Evolutionary conservation across 2,329 filamentous ascomycete species (phyloP).

Genomic region (Fusarium circinatum): DNA sequence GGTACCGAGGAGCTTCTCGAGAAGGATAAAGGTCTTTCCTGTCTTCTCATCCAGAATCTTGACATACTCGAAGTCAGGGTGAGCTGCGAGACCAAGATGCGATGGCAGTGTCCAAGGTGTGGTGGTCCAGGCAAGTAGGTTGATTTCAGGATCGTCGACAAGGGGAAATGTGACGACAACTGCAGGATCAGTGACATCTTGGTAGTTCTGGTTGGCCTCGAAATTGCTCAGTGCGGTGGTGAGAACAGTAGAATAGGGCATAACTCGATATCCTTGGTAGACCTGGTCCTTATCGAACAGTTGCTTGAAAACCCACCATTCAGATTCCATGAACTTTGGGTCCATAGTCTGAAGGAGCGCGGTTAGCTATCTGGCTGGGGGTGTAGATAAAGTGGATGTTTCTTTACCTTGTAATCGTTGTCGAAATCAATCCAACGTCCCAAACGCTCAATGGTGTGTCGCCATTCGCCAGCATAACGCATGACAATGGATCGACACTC

Average conservation of each 20-base stretch:
- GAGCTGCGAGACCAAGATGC: conserved; percentile 78
- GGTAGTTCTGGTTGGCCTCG: conserved; percentile 93
- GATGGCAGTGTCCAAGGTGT: conserved; percentile 88
- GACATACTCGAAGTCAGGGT: conserved; percentile 87
- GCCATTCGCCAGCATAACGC: conserved; percentile 89
- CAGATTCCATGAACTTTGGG: conserved; percentile 91
- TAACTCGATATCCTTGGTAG: conserved; percentile 90
- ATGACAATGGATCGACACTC: conserved; percentile 95
- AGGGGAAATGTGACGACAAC: conserved; percentile 90
- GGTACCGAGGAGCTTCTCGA: conserved; percentile 82
- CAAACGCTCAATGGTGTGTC: conserved; percentile 84
- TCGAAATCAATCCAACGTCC: conserved; percentile 98
- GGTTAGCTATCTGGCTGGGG: conserved; percentile 15
- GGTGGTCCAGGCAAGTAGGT: conserved; percentile 87
- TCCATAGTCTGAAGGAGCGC: conserved; percentile 79
- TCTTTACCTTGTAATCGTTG: conserved; percentile 86
- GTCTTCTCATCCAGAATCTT: conserved; percentile 86
- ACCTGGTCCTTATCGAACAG: conserved; percentile 90
- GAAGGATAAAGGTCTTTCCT: conserved; percentile 84
- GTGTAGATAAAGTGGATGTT: background rate
- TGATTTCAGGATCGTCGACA: conserved; percentile 77
- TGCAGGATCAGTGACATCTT: conserved; percentile 90
- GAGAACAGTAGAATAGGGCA: conserved; percentile 93
- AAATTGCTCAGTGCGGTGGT: conserved; percentile 93
- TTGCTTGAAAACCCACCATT: conserved; percentile 97